Evolutionary conservation across 306 rosid species (phyloP), one percentile per base, ranked within the genome.

Genomic region (Vigna nakashimae): DNA sequence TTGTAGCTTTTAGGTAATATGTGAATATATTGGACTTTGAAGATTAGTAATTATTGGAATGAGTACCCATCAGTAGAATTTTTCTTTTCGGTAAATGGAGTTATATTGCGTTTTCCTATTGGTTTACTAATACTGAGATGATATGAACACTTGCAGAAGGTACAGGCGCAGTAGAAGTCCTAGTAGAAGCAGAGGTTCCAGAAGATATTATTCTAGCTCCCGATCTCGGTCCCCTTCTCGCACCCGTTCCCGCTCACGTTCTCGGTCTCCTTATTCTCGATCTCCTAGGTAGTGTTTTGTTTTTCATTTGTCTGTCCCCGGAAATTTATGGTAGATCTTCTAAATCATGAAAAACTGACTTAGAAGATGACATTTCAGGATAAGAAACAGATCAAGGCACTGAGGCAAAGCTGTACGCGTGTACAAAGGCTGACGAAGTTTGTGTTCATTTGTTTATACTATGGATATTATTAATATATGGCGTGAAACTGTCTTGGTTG

Each of bases 151-250:
- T 40, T 83, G 89, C 89, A 90, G 98, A 84, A 90, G 98, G 77
- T 58, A 87, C 84, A 80, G 86, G 34, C 92, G 78, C 5, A 90
- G 97, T 78, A 91, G 97, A 84, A 95, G 97, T 85, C 96, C 89
- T 42, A 83, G 92, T 79, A 83, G 96, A 87, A 92, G 90, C 86
- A 90, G 91, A 84, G 79, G 96, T 76, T 91, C 90, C 11, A 79
- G 87, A 76, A 89, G 94, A 67, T 65, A 88, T 84, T 90, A 73
- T 1, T 93, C 94, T 3, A 84, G 77, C 1, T 83, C 93, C 0
- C 77, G 57, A 2, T 88, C 97, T 0, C 74, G 52, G 5, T 67
- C 91, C 10, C 83, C 17, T 14, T 67, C 89, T 14, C 86, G 69
- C 4, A 78, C 96, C 12, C 83, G 34, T 7, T 75, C 89, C 22